Percentiles rank a stretch among this genome's conserved stretches.
Evolutionary conservation across 768 basidiomycete species (phyloP).

Genomic region (Kondoa malvinella): DNA sequence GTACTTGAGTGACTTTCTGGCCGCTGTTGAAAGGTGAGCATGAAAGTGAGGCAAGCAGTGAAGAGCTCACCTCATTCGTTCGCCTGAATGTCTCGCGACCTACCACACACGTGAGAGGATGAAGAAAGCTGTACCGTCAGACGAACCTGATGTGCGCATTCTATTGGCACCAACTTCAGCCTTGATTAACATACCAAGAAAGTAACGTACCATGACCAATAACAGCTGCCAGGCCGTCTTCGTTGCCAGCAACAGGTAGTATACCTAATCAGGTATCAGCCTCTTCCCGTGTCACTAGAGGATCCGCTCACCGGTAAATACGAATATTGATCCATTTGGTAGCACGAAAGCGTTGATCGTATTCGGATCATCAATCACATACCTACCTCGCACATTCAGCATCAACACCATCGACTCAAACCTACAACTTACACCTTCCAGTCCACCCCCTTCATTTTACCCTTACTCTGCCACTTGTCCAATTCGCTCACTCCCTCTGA

Average conservation of each 20-base stretch:
- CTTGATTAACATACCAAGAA: no score
- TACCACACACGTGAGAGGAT: neutral
- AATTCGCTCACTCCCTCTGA: neutral
- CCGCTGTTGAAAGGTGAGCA: neutral
- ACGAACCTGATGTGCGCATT: neutral
- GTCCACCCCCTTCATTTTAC: neutral
- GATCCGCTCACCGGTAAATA: no score
- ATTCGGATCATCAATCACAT: neutral
- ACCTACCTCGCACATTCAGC: neutral
- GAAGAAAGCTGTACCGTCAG: neutral
- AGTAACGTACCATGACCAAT: neutral
- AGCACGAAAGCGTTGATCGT: neutral
- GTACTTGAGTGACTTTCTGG: neutral
- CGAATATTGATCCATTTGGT: neutral
- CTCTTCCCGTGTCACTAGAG: no score
- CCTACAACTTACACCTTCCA: neutral
- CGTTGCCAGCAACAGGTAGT: neutral
- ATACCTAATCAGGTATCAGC: no score
- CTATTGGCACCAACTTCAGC: no score
- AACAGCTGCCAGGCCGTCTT: constrained; percentile 2
- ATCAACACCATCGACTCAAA: neutral
- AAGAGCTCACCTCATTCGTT: neutral
- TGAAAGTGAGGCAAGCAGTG: neutral
- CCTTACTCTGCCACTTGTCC: neutral
- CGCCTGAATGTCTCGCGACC: neutral